Percentiles rank a stretch among this genome's conserved stretches.
Conservation (phyloP, 2,329 filamentous ascomycete species). For the Botrytis aclada region DNA sequence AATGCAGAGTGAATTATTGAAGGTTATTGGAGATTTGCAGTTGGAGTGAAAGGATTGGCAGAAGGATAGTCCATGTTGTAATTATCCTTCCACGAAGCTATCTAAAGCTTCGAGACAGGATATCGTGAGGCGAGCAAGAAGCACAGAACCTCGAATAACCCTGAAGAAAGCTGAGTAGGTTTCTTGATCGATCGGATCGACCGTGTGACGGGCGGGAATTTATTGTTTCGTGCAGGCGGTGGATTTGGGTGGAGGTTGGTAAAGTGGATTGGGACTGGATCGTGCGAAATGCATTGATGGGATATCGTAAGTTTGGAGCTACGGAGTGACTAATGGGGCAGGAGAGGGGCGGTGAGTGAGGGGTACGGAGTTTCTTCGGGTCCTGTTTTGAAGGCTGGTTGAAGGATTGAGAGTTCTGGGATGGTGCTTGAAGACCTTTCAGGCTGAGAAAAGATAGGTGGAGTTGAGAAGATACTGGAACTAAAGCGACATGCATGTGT, state of each 20-base stretch:
- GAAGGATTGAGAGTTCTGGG: neutral
- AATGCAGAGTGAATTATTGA: neutral
- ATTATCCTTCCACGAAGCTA: neutral
- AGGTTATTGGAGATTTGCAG: neutral
- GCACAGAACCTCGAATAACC: neutral
- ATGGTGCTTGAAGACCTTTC: neutral
- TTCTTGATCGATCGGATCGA: slow-evolving; percentile 14
- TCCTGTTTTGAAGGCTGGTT: neutral
- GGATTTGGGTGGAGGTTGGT: neutral
- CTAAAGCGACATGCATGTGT: neutral
- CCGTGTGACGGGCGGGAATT: neutral
- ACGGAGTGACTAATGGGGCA: neutral
- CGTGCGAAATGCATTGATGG: slow-evolving; percentile 3
- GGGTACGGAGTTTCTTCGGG: neutral
- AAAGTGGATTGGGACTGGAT: neutral
- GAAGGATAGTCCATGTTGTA: slow-evolving; percentile 2
- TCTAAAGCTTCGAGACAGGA: neutral
- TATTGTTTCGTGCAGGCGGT: slow-evolving; percentile 6
- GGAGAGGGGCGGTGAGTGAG: neutral
- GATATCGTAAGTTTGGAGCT: neutral
- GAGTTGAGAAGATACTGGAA: neutral
- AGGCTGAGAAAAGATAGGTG: neutral
- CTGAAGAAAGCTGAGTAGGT: neutral
- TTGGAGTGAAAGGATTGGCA: neutral
- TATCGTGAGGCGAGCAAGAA: neutral